A percentile compares a stretch with the other conserved stretches of the same genome.
These are phyloP conservation scores for Suhomyces faveliae DNA, from an alignment of 805 yeast species.

Conservation along the genomic window DNA sequence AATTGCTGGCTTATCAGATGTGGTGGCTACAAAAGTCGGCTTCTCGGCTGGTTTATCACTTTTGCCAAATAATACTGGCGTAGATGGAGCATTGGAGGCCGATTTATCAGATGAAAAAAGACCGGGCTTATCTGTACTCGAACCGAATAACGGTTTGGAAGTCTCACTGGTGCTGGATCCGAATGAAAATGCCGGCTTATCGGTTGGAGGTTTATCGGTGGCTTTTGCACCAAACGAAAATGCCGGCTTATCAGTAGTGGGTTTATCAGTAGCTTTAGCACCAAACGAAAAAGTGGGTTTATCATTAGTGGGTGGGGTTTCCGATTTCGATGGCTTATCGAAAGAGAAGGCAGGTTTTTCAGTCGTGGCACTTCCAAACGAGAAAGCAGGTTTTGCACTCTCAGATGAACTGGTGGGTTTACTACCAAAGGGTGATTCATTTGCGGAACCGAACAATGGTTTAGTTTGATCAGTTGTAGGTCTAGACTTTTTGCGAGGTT, in stretches of 20 bases:
- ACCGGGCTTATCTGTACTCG: conserved; percentile 4
- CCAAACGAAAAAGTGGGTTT: conserved; percentile 21
- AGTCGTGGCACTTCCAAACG: background rate
- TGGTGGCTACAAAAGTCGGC: background rate
- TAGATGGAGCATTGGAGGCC: conserved; percentile 3
- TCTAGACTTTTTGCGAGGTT: background rate
- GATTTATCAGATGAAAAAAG: conserved; percentile 17
- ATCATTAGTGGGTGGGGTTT: conserved; percentile 1
- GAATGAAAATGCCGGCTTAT: conserved; percentile 15
- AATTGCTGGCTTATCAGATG: conserved; percentile 7
- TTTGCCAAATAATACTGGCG: conserved; percentile 2
- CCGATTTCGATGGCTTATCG: conserved; percentile 11
- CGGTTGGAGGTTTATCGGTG: background rate
- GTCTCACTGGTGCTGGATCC: conserved; percentile 5
- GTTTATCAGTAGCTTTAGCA: background rate
- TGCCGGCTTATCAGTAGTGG: conserved; percentile 9
- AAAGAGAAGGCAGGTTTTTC: conserved; percentile 17
- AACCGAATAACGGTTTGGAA: background rate
- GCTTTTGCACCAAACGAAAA: conserved; percentile 17
- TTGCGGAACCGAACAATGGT: conserved; percentile 16
- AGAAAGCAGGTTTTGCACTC: background rate
- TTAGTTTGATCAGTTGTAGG: background rate
- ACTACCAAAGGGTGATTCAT: background rate
- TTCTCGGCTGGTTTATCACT: background rate
- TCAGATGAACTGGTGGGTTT: background rate